A percentile compares a stretch with the other conserved stretches of the same genome.
phyloP scores from a whole-genome alignment of 2,329 filamentous ascomycete genomes.

The Talaromyces verruculosus region DNA sequence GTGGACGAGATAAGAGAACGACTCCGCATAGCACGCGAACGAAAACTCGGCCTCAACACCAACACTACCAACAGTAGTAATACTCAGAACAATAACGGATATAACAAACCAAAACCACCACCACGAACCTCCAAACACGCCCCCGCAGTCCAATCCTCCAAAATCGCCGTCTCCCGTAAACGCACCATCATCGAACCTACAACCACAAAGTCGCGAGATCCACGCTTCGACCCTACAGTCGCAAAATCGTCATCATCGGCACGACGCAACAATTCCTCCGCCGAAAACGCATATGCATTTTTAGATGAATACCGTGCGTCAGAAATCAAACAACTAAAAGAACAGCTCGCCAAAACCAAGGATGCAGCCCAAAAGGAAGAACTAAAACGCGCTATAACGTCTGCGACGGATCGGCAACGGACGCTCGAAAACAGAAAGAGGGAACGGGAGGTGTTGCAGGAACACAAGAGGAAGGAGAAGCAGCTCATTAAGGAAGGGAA shows the following conservation, averaged over 20 bases:
- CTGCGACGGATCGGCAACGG: constrained; percentile 76
- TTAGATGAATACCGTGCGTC: constrained; percentile 78
- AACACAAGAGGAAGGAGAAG: constrained; percentile 80
- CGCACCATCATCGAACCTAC: constrained; percentile 66
- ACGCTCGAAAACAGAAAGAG: constrained; percentile 68
- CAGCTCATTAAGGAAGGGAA: constrained; percentile 84
- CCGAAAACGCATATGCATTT: constrained; percentile 78
- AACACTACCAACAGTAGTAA: constrained; percentile 1
- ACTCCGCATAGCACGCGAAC: constrained; percentile 46
- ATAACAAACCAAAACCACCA: constrained; percentile 35
- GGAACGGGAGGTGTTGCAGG: constrained; percentile 66
- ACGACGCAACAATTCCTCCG: constrained; percentile 38
- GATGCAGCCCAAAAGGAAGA: constrained; percentile 64
- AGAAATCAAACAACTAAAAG: constrained; percentile 76
- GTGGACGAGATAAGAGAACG: constrained; percentile 41
- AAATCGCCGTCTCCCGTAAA: constrained; percentile 76
- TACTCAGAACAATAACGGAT: constrained; percentile 20
- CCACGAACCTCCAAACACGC: constrained; percentile 78
- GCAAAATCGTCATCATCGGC: constrained; percentile 36
- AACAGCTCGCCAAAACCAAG: constrained; percentile 66
- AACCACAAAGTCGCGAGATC: constrained; percentile 70
- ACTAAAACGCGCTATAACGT: constrained; percentile 70
- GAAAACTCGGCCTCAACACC: constrained; percentile 31
- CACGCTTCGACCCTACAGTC: constrained; percentile 74
- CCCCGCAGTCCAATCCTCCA: constrained; percentile 77